phyloP scores from a whole-genome alignment of 2,329 filamentous ascomycete genomes.

The Phaeosphaeria sp. region DNA sequence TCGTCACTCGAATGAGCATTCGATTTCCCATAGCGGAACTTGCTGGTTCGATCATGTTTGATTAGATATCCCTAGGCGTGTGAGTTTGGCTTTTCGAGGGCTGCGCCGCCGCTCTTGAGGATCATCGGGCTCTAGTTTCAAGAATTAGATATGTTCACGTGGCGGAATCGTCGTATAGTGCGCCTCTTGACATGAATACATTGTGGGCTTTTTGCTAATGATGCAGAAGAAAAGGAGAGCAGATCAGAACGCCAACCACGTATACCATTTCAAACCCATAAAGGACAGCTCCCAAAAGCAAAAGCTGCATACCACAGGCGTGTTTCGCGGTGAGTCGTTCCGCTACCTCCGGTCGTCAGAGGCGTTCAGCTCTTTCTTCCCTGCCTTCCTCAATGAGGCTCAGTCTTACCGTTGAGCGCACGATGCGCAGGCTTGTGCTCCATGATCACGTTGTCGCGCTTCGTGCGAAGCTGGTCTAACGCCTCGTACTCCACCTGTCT shows the following conservation, averaged over 20 bases:
- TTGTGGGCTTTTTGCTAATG: neutral
- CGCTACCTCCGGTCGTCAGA: neutral
- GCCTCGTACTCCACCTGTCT: constrained; percentile 7
- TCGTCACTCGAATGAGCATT: neutral
- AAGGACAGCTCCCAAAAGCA: neutral
- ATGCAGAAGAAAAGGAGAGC: neutral
- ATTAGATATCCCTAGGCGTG: neutral
- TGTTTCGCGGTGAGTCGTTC: neutral
- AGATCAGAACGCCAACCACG: neutral
- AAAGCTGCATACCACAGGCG: neutral
- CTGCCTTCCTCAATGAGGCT: neutral
- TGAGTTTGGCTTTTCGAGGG: neutral
- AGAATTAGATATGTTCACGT: neutral
- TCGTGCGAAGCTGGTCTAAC: neutral
- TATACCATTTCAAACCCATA: neutral
- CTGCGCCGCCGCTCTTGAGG: neutral
- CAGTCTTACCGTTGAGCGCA: neutral
- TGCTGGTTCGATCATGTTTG: neutral
- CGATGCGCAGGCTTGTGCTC: neutral
- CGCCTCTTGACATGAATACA: neutral
- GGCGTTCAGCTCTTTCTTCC: neutral
- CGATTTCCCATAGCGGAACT: neutral
- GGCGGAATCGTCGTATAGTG: neutral
- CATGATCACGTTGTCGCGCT: neutral
- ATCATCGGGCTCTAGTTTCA: neutral